Base-by-base conservation (phyloP, 108 stramenopile genomes). In the Discostella pseudostelligera region DNA sequence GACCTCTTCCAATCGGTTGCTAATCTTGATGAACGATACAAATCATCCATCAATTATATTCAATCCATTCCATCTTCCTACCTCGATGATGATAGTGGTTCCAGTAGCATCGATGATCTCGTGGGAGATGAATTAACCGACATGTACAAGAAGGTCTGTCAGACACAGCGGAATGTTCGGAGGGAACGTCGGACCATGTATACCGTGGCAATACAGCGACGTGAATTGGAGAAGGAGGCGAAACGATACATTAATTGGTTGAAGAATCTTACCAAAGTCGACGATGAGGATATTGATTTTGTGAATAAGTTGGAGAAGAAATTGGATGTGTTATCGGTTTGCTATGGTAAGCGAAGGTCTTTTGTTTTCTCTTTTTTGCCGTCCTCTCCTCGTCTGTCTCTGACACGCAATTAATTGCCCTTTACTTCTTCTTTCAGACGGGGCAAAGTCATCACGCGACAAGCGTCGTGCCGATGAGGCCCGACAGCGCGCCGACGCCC, bases 231-330 rank as follows among this genome's bases (percentile, higher is more conserved):
- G 67, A 64, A 73, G 45, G 87, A 90, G 51, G 82, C 79, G 7
- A 62, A 78, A 11, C 74, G 81, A 9, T 93, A 88, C 47, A 28
- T 93, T 1, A 72, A 72, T 13, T 93, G 88, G 92, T 64, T 89
- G 40, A 85, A 85, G 57, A 67, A 59, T 51, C 72, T 84, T 20
- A 45, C 83, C 47, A 74, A 85, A 39, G 85, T 84, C 37, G 92
- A 93, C 65, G 74, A 78, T 19, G 88, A 93, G 22, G 92, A 93
- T 54, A 44, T 84, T 29, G 68, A 78, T 16, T 85, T 87, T 53
- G 79, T 78, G 24, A 72, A 76, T 46, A 65, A 78, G 35, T 60
- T 87, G 35, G 77, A 82, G 54, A 26, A 69, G 29, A 83, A 85
- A 44, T 48, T 93, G 54, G 59, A 65, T 39, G 11, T 51, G 11